phyloP scores from a whole-genome alignment of 768 basidiomycete genomes.

The Chalciporus chontae region DNA sequence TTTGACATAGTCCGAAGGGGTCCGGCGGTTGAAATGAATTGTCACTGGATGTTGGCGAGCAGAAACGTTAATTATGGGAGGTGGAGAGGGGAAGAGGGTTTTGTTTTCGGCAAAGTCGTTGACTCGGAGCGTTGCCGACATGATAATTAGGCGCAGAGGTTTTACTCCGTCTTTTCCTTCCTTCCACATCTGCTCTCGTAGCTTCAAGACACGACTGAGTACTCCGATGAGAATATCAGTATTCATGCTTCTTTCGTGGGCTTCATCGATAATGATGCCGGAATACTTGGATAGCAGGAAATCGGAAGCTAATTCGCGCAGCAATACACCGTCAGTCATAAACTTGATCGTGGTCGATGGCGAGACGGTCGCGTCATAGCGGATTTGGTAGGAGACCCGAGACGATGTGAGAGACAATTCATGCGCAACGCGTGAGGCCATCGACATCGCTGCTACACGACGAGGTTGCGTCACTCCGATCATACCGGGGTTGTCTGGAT shows the following conservation, averaged over 20 bases:
- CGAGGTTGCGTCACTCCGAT: constrained; percentile 97
- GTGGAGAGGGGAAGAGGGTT: constrained; percentile 73
- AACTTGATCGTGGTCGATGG: constrained; percentile 93
- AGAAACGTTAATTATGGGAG: constrained; percentile 88
- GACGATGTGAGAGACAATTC: constrained; percentile 85
- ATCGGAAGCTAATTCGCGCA: constrained; percentile 89
- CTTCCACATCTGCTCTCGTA: constrained; percentile 89
- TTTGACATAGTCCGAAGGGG: constrained; percentile 80
- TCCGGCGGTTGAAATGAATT: constrained; percentile 87
- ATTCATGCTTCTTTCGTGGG: constrained; percentile 97
- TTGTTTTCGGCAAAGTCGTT: constrained; percentile 88
- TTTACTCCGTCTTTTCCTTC: constrained; percentile 68
- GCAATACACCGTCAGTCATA: constrained; percentile 97
- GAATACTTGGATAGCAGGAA: constrained; percentile 94
- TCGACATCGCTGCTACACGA: constrained; percentile 94
- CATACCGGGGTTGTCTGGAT: constrained; percentile 91
- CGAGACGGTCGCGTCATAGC: constrained; percentile 93
- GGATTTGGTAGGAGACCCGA: constrained; percentile 92
- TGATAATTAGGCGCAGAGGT: constrained; percentile 92
- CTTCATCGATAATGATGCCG: constrained; percentile 95
- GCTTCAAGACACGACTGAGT: constrained; percentile 85
- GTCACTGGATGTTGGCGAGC: constrained; percentile 96
- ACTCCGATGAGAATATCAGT: constrained; percentile 97
- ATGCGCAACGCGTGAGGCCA: constrained; percentile 88
- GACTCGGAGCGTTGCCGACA: constrained; percentile 96